Percentiles rank a stretch among this genome's conserved stretches.
Conservation (phyloP, 208 protist genomes). For the Spongospora subterranea region DNA sequence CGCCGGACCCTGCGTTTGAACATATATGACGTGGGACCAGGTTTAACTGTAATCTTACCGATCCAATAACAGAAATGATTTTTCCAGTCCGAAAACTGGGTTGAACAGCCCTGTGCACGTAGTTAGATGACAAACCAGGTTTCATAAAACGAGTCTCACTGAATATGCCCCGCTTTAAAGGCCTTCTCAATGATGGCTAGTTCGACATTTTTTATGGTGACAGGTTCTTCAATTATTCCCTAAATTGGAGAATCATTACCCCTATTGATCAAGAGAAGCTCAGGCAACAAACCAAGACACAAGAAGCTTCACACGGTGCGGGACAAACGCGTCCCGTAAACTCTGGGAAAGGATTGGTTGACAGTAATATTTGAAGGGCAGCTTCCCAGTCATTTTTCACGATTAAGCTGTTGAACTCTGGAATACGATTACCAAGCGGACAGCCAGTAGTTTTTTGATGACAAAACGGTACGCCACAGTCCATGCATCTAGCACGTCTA, state of each 20-base stretch:
- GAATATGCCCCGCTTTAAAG: slow-evolving; percentile 79
- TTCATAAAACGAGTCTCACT: neutral
- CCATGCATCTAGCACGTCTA: slow-evolving; percentile 77
- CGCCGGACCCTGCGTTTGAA: too few relatives aligned
- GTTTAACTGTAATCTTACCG: too few relatives aligned
- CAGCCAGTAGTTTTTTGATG: slow-evolving; percentile 76
- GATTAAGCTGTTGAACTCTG: slow-evolving; percentile 80
- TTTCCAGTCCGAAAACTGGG: slow-evolving; percentile 71
- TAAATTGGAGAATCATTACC: slow-evolving; percentile 44
- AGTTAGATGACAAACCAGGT: too few relatives aligned
- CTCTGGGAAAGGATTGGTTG: slow-evolving; percentile 86
- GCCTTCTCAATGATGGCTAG: slow-evolving; percentile 80
- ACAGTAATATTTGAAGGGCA: slow-evolving; percentile 71
- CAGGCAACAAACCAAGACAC: slow-evolving; percentile 66
- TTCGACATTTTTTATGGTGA: slow-evolving; percentile 83
- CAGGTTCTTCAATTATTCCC: slow-evolving; percentile 77
- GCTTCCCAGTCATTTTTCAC: slow-evolving; percentile 75
- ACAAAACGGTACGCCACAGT: slow-evolving; percentile 85
- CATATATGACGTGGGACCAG: too few relatives aligned
- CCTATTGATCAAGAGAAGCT: neutral
- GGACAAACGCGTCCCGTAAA: slow-evolving; percentile 85
- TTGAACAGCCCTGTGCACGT: slow-evolving; percentile 63
- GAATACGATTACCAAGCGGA: slow-evolving; percentile 81
- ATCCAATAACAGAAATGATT: slow-evolving; percentile 79
- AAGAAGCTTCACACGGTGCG: slow-evolving; percentile 82